Percentiles rank a stretch among this genome's conserved stretches.
These are phyloP conservation scores for Mrakia frigida DNA, from an alignment of 768 basidiomycete species.

Conservation along the genomic window DNA sequence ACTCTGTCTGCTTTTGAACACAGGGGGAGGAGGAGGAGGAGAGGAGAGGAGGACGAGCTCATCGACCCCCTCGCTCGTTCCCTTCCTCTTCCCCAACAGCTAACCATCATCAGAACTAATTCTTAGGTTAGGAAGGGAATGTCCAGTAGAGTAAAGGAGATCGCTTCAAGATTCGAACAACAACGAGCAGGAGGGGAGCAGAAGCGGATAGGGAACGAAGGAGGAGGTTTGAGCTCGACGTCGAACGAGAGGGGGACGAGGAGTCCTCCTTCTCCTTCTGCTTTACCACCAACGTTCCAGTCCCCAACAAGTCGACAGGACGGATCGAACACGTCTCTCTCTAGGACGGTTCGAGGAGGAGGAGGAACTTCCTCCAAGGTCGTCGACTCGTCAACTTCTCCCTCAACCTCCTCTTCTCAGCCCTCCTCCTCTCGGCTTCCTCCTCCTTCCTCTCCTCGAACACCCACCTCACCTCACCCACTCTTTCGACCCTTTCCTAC, in stretches of 20 bases:
- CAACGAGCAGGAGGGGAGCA: neutral
- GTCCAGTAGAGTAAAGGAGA: neutral
- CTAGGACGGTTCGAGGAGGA: too few species aligned
- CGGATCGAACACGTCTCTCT: neutral
- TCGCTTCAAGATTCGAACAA: neutral
- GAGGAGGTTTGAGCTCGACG: neutral
- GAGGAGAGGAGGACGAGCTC: too few species aligned
- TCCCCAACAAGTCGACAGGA: neutral
- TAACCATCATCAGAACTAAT: neutral
- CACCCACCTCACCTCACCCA: neutral
- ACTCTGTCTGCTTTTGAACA: neutral
- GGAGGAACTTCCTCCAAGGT: too few species aligned
- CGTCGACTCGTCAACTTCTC: neutral
- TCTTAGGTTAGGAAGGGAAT: neutral
- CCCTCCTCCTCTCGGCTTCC: neutral
- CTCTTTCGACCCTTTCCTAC: neutral
- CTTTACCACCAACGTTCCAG: neutral
- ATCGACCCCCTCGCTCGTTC: neutral
- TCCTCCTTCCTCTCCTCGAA: neutral
- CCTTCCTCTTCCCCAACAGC: neutral
- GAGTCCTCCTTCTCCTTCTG: too few species aligned
- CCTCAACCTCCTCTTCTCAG: neutral
- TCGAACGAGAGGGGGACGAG: neutral
- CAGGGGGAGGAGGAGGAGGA: too few species aligned
- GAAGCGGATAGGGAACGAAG: neutral